phyloP scores from a whole-genome alignment of 75 land plant species.

The Cryptomeria japonica region DNA sequence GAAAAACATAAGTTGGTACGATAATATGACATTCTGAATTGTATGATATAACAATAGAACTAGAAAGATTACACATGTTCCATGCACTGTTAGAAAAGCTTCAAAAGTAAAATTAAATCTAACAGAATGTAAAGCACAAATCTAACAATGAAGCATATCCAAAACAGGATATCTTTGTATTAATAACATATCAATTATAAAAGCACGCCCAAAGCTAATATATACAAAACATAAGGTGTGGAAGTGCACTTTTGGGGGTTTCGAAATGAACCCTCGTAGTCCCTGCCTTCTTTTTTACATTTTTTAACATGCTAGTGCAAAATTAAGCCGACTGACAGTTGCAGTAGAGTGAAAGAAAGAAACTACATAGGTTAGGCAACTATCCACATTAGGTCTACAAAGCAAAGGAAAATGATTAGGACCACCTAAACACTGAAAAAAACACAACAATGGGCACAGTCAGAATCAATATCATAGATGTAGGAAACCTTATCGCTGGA shows the following conservation, averaged over 20 bases:
- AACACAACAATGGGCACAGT: neutral
- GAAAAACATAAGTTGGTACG: neutral
- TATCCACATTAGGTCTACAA: neutral
- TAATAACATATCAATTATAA: neutral
- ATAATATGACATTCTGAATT: neutral
- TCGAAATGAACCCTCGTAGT: neutral
- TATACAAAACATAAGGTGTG: neutral
- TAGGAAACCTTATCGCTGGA: neutral
- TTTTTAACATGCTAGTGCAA: neutral
- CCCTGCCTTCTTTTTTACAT: neutral
- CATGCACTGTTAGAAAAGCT: neutral
- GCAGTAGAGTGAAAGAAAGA: neutral
- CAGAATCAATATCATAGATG: neutral
- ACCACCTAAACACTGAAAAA: neutral
- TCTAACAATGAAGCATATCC: neutral
- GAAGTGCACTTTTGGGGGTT: neutral
- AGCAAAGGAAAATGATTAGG: neutral
- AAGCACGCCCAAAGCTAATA: neutral
- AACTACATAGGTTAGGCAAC: neutral
- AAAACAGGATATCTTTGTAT: neutral
- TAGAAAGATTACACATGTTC: neutral
- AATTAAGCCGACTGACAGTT: neutral
- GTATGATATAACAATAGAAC: neutral
- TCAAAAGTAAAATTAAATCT: neutral
- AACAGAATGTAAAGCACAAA: neutral